phyloP scores from a whole-genome alignment of 352 stramenopile species.

The Pythium pyrilobum region DNA sequence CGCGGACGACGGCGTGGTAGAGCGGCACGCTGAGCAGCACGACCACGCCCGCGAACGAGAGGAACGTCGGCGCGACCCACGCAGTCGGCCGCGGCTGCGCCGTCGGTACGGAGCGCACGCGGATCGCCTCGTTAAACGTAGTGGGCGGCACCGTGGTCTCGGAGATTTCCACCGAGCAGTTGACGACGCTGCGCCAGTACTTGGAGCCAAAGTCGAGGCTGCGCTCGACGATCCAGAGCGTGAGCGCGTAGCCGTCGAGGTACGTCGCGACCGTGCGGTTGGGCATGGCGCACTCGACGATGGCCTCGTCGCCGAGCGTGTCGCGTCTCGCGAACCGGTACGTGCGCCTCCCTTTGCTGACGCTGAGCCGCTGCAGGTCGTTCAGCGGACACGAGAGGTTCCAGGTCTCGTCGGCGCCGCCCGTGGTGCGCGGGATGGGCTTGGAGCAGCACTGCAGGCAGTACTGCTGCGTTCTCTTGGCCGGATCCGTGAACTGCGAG shows the following conservation, averaged over 20 bases:
- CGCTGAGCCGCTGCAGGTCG: constrained; percentile 53
- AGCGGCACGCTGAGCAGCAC: constrained; percentile 35
- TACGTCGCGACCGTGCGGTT: constrained; percentile 43
- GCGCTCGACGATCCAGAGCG: constrained; percentile 51
- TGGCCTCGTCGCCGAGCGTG: constrained; percentile 38
- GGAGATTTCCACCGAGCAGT: constrained; percentile 52
- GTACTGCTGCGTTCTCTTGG: constrained; percentile 34
- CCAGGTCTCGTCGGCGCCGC: constrained; percentile 64
- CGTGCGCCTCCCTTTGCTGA: constrained; percentile 46
- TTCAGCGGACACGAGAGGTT: constrained; percentile 71
- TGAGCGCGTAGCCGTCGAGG: constrained; percentile 47
- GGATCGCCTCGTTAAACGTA: constrained; percentile 52
- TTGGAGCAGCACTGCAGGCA: constrained; percentile 75
- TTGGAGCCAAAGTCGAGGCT: constrained; percentile 34
- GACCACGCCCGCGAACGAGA: constrained; percentile 14
- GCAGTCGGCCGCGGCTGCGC: constrained; percentile 14
- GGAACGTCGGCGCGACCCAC: constrained; percentile 32
- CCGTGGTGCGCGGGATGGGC: constrained; percentile 33
- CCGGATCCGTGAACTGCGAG: constrained; percentile 48
- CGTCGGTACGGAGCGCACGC: constrained; percentile 45
- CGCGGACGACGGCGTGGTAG: constrained; percentile 42
- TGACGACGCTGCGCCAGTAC: constrained; percentile 68
- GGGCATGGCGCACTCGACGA: constrained; percentile 59
- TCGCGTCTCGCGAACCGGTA: constrained; percentile 60
- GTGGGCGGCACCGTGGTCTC: constrained; percentile 34